These are phyloP conservation scores for Pythium brachiatum DNA, from an alignment of 352 stramenopile genomes.

Conservation along the genomic window DNA sequence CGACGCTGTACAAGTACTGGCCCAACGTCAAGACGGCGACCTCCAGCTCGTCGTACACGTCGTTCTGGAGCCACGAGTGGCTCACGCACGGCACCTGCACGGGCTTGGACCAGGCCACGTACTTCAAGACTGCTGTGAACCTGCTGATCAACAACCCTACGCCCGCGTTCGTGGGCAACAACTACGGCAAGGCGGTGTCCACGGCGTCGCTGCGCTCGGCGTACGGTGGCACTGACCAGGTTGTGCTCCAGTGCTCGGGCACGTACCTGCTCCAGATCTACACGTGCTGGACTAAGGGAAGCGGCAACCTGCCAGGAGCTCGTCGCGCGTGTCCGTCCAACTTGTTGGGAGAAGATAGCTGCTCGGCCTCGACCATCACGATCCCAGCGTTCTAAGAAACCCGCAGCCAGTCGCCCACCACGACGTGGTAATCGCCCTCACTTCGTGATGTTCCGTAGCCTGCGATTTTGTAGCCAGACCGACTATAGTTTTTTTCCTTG, in stretches of 20 bases:
- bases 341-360: too few species aligned
- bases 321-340: too few species aligned
- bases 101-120: slow-evolving; percentile 72
- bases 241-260: slow-evolving; percentile 42
- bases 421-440: too few species aligned
- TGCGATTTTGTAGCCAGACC: too few species aligned
- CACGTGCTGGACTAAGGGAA: too few species aligned
- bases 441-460: too few species aligned
- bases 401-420: too few species aligned
- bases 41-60: slow-evolving; percentile 44
- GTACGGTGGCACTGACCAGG: slow-evolving; percentile 13
- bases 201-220: slow-evolving; percentile 29
- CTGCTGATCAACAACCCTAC: slow-evolving; percentile 58
- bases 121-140: slow-evolving; percentile 77
- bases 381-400: too few species aligned
- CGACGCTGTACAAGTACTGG: slow-evolving; percentile 73
- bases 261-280: slow-evolving; percentile 35
- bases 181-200: slow-evolving; percentile 50
- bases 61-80: slow-evolving; percentile 93
- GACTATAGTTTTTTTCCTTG: too few species aligned
- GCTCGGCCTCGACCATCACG: too few species aligned
- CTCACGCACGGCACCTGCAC: slow-evolving; percentile 90
- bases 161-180: slow-evolving; percentile 48
- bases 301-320: too few species aligned
- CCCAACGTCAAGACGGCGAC: slow-evolving; percentile 75